These are phyloP conservation scores for Pichia cephalocereana DNA, from an alignment of 805 yeast species.

Conservation along the genomic window DNA sequence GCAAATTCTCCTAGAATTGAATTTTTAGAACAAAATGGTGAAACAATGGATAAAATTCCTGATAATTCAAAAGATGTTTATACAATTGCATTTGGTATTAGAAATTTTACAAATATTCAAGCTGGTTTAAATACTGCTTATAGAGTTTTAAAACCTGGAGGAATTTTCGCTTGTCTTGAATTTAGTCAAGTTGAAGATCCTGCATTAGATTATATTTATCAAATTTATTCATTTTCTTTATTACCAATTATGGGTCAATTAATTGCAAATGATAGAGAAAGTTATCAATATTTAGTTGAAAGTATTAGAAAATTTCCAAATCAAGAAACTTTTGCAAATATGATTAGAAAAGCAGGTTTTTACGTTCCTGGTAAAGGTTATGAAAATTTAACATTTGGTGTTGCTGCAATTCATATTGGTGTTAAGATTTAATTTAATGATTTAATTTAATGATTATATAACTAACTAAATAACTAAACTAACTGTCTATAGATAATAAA, in stretches of 20 bases:
- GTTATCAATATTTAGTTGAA: slow-evolving; percentile 94
- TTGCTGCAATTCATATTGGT: slow-evolving; percentile 94
- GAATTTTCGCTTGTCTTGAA: slow-evolving; percentile 93
- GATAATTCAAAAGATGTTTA: slow-evolving; percentile 89
- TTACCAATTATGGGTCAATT: slow-evolving; percentile 94
- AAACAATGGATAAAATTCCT: slow-evolving; percentile 70
- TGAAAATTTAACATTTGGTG: slow-evolving; percentile 89
- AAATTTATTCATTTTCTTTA: slow-evolving; percentile 78
- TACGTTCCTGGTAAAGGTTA: slow-evolving; percentile 85
- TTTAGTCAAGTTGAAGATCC: slow-evolving; percentile 87
- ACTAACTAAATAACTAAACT: background rate
- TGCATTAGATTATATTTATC: slow-evolving; percentile 64
- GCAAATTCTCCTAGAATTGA: slow-evolving; percentile 62
- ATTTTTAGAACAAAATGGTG: slow-evolving; percentile 90
- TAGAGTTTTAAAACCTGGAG: slow-evolving; percentile 94
- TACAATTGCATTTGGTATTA: slow-evolving; percentile 94
- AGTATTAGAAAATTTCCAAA: slow-evolving; percentile 86
- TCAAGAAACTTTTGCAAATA: slow-evolving; percentile 81
- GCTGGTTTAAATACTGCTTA: slow-evolving; percentile 93
- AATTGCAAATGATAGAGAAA: slow-evolving; percentile 89
- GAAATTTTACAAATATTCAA: slow-evolving; percentile 92
- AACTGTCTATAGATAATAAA: too few species aligned
- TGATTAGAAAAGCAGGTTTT: slow-evolving; percentile 95
- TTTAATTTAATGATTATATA: background rate
- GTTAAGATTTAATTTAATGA: slow-evolving; percentile 76